These are phyloP conservation scores for Ceratocystis cacaofunesta DNA, from an alignment of 2,329 filamentous ascomycete species.

Conservation along the genomic window DNA sequence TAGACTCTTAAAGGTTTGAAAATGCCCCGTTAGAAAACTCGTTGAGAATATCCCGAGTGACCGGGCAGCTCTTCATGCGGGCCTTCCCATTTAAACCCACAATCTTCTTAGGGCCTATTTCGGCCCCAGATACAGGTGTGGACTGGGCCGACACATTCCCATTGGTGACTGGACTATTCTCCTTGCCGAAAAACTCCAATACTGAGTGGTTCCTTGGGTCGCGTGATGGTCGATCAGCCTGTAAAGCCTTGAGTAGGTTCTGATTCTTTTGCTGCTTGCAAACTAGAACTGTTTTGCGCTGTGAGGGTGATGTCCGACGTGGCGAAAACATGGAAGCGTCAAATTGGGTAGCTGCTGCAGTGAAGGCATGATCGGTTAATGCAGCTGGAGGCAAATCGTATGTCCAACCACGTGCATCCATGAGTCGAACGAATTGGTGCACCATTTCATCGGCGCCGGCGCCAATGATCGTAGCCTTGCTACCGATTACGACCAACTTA, in stretches of 20 bases:
- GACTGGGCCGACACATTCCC: too few relatives aligned
- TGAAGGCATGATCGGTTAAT: constrained; percentile 53
- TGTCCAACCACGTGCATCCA: constrained; percentile 66
- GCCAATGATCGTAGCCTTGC: constrained; percentile 60
- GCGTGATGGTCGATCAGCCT: constrained; percentile 18
- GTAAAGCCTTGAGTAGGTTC: constrained; percentile 22
- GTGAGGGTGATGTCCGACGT: constrained; percentile 17
- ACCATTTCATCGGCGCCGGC: constrained; percentile 63
- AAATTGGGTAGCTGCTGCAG: constrained; percentile 37
- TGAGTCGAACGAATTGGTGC: constrained; percentile 57
- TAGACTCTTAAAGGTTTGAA: not conserved
- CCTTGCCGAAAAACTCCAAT: constrained; percentile 25
- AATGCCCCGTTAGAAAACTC: constrained; percentile 28
- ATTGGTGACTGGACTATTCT: constrained; percentile 26
- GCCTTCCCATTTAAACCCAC: constrained; percentile 44
- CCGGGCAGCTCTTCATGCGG: constrained; percentile 49
- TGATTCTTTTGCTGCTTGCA: constrained; percentile 20
- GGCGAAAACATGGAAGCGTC: constrained; percentile 9
- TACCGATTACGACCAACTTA: constrained; percentile 80
- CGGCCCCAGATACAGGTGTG: constrained; percentile 23
- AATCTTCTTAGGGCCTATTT: constrained; percentile 35
- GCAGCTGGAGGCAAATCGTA: constrained; percentile 54
- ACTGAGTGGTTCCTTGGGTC: constrained; percentile 16
- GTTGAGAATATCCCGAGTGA: constrained; percentile 66
- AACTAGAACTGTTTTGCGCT: not conserved